Percentiles rank a stretch among this genome's conserved stretches.
These are phyloP conservation scores for Pestalotiopsis fici DNA, from an alignment of 2,329 filamentous ascomycete genomes.

Conservation along the genomic window DNA sequence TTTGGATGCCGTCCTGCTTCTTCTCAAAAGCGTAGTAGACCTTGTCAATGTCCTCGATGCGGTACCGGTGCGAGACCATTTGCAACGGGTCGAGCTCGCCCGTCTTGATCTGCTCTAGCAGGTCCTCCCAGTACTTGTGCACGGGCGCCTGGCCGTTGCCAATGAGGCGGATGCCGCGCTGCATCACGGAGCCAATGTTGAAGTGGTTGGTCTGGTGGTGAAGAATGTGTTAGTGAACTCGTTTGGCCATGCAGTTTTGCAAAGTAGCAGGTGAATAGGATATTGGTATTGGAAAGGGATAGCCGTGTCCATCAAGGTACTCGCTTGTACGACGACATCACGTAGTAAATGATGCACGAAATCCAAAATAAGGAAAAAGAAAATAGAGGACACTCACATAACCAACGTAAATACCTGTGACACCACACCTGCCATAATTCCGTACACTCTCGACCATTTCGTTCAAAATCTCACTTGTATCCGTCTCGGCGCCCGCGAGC, in stretches of 20 bases:
- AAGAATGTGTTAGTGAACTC: neutral
- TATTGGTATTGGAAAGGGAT: neutral
- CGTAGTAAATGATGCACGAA: too few relatives aligned
- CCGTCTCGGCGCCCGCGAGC: conserved; percentile 71
- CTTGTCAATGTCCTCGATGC: conserved; percentile 71
- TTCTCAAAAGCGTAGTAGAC: conserved; percentile 65
- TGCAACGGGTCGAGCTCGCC: conserved; percentile 73
- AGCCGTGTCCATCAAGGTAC: conserved; percentile 4
- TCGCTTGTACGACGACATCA: neutral
- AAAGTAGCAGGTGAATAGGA: too few relatives aligned
- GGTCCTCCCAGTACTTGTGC: conserved; percentile 79
- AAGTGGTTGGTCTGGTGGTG: conserved; percentile 71
- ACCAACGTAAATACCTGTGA: conserved; percentile 71
- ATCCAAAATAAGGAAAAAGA: neutral
- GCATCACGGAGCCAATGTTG: conserved; percentile 82
- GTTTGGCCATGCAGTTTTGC: neutral
- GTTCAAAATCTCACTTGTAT: conserved; percentile 79
- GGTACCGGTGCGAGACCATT: conserved; percentile 80
- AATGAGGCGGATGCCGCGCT: conserved; percentile 80
- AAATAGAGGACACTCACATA: conserved; percentile 43
- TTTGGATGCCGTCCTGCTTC: conserved; percentile 73
- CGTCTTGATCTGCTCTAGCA: conserved; percentile 68
- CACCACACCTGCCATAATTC: conserved; percentile 72
- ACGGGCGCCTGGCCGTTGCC: conserved; percentile 71
- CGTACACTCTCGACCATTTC: conserved; percentile 77